Conservation (phyloP, 2,329 filamentous ascomycete genomes). For the Cladobotryum protrusum region DNA sequence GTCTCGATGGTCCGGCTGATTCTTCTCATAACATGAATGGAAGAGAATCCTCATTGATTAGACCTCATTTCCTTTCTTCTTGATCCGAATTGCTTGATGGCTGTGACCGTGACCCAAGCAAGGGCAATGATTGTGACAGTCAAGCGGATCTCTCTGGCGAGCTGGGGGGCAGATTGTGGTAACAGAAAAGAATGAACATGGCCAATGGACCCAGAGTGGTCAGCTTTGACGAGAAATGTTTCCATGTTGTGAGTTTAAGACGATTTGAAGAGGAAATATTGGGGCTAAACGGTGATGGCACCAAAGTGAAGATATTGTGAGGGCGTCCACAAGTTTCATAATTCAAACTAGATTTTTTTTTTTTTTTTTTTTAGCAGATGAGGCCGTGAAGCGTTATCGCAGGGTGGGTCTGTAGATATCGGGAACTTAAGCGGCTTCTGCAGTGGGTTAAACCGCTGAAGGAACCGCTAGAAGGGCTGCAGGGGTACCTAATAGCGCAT, state of each 20-base stretch:
- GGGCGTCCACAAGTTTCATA: too few species aligned
- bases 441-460: too few species aligned
- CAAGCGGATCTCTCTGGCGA: conserved; percentile 16
- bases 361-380: too few species aligned
- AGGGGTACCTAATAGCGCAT: too few species aligned
- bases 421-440: too few species aligned
- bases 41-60: not conserved
- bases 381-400: too few species aligned
- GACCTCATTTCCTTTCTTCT: not conserved
- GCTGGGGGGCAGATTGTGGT: conserved; percentile 9
- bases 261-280: too few species aligned
- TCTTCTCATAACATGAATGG: not conserved
- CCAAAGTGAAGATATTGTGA: too few species aligned
- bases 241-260: conserved; percentile 12
- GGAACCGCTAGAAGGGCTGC: too few species aligned
- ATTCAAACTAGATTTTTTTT: too few species aligned
- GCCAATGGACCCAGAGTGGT: conserved; percentile 15
- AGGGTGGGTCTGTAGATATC: too few species aligned
- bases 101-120: conserved; percentile 17
- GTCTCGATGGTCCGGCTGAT: not conserved
- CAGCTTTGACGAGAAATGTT: conserved; percentile 17
- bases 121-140: conserved; percentile 16
- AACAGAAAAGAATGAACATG: conserved; percentile 16
- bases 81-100: conserved; percentile 11
- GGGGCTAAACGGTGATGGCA: not conserved